Base-by-base conservation (phyloP, 257 asterid species). In the Paraleonurus japonicus region DNA sequence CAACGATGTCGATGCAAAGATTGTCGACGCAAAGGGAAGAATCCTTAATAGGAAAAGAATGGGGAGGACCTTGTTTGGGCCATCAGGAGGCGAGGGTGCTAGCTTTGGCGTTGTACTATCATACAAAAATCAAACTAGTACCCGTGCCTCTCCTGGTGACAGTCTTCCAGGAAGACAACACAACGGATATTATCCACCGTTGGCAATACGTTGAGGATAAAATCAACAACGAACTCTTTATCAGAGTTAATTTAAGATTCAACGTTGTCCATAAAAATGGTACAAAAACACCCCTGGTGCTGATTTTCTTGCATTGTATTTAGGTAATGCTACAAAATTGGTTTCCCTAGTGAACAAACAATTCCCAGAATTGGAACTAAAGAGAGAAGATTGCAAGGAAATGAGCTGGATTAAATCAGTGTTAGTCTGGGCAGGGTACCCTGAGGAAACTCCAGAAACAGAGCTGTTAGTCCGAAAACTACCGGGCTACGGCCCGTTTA, bases 61-160 rank as follows among this genome's bases (percentile, higher is more conserved):
- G 82, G 85, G 26, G 85, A 81, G 32, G 85, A 77, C 5, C 74
- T 80, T 12, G 76, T 80, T 33, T 80, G 81, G 84, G 81, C 84
- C 13, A 80, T 76, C 17, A 45, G 74, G 84, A 0, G 84, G 85
- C n/a, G 85, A 78, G 16, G 81, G 75, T 0, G 79, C 79, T 4
- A 81, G 85, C 35, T 81, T 81, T 43, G 75, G 80, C 16, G 77
- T 70, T 0, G 47, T 77, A 17, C 19, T 76, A 1, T 32, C 81
- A 1, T 76, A 64, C 72, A 73, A 73, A n/a, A 16, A 3, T 80
- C 17, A 73, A 73, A 54, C 57, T 80, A 7, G 81, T 80, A 24
- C 59, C 16, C 0, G 74, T 80, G 6, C 84, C 84, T 1, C 41
- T 63, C 0, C 1, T 3, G 4, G 79, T 80, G 43, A 76, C 81